A percentile compares a stretch with the other conserved stretches of the same genome.
Evolutionary conservation across 1,284 basidiomycete genomes (phyloP).

Genomic region (Cryptococcus depauperatus): DNA sequence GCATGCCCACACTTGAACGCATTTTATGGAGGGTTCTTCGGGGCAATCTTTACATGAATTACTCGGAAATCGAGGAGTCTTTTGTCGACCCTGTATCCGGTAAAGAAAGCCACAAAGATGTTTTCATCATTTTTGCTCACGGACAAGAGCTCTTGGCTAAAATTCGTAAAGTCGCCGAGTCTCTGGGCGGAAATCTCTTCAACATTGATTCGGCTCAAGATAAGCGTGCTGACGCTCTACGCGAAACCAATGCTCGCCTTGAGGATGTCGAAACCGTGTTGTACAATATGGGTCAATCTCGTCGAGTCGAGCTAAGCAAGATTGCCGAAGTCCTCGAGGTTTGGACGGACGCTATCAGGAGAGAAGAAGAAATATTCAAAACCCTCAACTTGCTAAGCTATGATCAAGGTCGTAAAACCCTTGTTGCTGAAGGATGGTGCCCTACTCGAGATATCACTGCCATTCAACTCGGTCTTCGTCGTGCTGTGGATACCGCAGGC

Average conservation of each 20-base stretch:
- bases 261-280: constrained; percentile 89
- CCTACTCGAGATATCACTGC: constrained; percentile 79
- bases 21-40: constrained; percentile 96
- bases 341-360: constrained; percentile 90
- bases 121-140: constrained; percentile 99
- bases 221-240: constrained; percentile 81
- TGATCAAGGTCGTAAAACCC: constrained; percentile 84
- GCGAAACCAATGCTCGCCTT: constrained; percentile 78
- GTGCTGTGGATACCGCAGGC: constrained; percentile 92
- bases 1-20: constrained; percentile 90
- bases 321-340: constrained; percentile 78
- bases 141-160: constrained; percentile 87
- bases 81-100: constrained; percentile 80
- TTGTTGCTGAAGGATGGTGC: constrained; percentile 97
- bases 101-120: constrained; percentile 84
- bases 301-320: constrained; percentile 74
- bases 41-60: constrained; percentile 99
- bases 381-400: constrained; percentile 91
- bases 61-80: constrained; percentile 88
- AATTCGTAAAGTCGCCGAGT: constrained; percentile 97
- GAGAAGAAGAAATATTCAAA: constrained; percentile 94
- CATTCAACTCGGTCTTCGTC: constrained; percentile 81
- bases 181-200: constrained; percentile 94
- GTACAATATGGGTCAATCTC: constrained; percentile 79
- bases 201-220: constrained; percentile 91